phyloP scores from a whole-genome alignment of 495 filamentous ascomycete genomes.

The Penicillium nucicola region DNA sequence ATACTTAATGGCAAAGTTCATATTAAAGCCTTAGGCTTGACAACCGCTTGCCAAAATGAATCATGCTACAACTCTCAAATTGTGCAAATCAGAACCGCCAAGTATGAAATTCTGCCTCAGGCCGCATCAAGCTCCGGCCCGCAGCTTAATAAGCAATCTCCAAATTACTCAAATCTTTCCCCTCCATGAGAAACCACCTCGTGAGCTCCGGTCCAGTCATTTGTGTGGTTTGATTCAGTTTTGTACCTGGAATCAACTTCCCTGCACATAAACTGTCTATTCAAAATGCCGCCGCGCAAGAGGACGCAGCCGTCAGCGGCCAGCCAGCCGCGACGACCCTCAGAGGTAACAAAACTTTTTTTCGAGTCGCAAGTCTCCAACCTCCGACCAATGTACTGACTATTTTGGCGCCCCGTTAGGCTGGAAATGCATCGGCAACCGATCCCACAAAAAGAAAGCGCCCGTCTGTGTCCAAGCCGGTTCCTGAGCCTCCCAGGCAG shows the following conservation, averaged over 20 bases:
- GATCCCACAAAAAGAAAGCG: conserved; percentile 15
- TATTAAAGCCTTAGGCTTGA: no score
- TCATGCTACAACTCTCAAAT: no score
- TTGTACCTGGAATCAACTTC: background rate
- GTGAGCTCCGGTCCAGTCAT: conserved; percentile 2
- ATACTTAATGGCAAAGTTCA: no score
- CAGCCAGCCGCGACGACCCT: conserved; percentile 16
- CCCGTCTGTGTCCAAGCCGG: conserved; percentile 11
- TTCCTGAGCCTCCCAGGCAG: conserved; percentile 6
- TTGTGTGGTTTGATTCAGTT: conserved; percentile 11
- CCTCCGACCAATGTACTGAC: conserved; percentile 1
- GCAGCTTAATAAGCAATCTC: conserved; percentile 26
- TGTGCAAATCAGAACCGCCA: background rate
- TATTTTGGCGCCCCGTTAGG: background rate
- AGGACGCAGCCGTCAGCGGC: conserved; percentile 27
- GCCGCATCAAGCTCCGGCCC: conserved; percentile 5
- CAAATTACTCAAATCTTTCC: conserved; percentile 26
- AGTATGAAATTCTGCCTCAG: conserved; percentile 14
- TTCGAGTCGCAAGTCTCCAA: background rate
- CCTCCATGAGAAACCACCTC: conserved; percentile 13
- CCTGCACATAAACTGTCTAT: conserved; percentile 1
- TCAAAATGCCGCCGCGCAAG: conserved; percentile 31
- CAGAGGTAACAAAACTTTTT: conserved; percentile 35
- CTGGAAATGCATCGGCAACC: conserved; percentile 3
- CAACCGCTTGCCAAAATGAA: no score